phyloP scores from a whole-genome alignment of 2,329 filamentous ascomycete species.

The Hawksworthiomyces lignivorus region DNA sequence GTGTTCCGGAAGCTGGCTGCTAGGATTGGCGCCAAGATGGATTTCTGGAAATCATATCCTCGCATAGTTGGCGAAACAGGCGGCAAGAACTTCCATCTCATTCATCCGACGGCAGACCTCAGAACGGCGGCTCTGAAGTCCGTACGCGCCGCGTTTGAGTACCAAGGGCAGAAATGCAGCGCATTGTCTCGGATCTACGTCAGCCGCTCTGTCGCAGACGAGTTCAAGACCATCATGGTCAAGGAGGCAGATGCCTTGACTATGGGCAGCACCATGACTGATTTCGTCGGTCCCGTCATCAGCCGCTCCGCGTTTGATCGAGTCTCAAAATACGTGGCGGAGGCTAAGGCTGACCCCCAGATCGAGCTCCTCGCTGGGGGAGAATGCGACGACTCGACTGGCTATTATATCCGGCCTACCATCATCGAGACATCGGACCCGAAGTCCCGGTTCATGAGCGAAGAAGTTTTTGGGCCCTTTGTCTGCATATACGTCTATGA shows the following conservation, averaged over 20 bases:
- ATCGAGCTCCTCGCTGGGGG: slow-evolving; percentile 36
- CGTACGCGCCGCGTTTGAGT: slow-evolving; percentile 40
- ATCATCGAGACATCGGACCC: slow-evolving; percentile 35
- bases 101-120: slow-evolving; percentile 39
- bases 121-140: slow-evolving; percentile 36
- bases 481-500: slow-evolving; percentile 37
- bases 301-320: slow-evolving; percentile 37
- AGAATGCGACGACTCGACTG: slow-evolving; percentile 30
- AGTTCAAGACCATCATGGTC: slow-evolving; percentile 30
- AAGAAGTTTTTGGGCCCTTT: slow-evolving; percentile 41
- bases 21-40: slow-evolving; percentile 72
- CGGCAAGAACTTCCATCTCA: slow-evolving; percentile 44
- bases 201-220: slow-evolving; percentile 33
- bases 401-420: slow-evolving; percentile 38
- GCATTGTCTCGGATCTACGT: slow-evolving; percentile 46
- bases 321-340: slow-evolving; percentile 35
- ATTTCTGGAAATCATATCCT: slow-evolving; percentile 69
- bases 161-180: slow-evolving; percentile 43
- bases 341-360: slow-evolving; percentile 31
- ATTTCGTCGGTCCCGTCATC: slow-evolving; percentile 42
- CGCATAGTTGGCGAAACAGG: slow-evolving; percentile 40
- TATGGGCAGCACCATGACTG: slow-evolving; percentile 22
- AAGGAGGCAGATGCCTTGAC: slow-evolving; percentile 25
- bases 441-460: slow-evolving; percentile 33
- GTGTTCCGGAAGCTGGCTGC: slow-evolving; percentile 86